These are phyloP conservation scores for Penicillium italicum DNA, from an alignment of 2,329 filamentous ascomycete species.

Conservation along the genomic window DNA sequence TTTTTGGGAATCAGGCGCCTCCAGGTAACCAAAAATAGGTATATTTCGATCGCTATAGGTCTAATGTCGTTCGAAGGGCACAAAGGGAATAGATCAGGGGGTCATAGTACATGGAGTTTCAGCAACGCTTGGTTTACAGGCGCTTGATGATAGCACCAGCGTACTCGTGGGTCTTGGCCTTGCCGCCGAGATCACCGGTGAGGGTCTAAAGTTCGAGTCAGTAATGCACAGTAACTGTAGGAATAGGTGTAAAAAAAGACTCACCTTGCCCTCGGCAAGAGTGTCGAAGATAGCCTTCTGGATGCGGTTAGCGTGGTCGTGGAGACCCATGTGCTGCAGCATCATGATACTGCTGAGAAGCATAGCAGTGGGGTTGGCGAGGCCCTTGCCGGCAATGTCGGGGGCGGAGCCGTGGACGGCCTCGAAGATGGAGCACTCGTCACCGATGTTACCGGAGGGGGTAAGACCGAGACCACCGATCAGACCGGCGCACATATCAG, in stretches of 20 bases:
- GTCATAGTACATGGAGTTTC: slow-evolving; percentile 37
- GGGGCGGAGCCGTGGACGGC: slow-evolving; percentile 96
- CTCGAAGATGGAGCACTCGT: slow-evolving; percentile 99
- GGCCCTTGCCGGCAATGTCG: slow-evolving; percentile 91
- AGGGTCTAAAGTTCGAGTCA: slow-evolving; percentile 53
- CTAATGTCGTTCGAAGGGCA: slow-evolving; percentile 38
- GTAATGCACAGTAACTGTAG: background rate
- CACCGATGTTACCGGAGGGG: slow-evolving; percentile 96
- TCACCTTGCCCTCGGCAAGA: slow-evolving; percentile 86
- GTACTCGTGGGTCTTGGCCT: slow-evolving; percentile 93
- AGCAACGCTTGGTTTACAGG: slow-evolving; percentile 41
- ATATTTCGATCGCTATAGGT: slow-evolving; percentile 39
- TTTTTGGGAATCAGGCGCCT: slow-evolving; percentile 16
- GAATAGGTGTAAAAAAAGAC: slow-evolving; percentile 17
- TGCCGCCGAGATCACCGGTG: slow-evolving; percentile 94
- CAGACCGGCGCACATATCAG: slow-evolving; percentile 98
- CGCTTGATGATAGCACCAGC: slow-evolving; percentile 81
- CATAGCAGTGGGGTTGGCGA: slow-evolving; percentile 95
- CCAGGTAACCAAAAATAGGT: slow-evolving; percentile 33
- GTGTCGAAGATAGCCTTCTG: slow-evolving; percentile 95
- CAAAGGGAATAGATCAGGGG: slow-evolving; percentile 30
- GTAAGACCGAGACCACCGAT: slow-evolving; percentile 97
- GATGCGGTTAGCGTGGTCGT: slow-evolving; percentile 78
- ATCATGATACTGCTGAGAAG: slow-evolving; percentile 98
- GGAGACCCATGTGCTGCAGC: slow-evolving; percentile 95